Conservation (phyloP, 805 yeast genomes). For the Lipomyces sp. region DNA sequence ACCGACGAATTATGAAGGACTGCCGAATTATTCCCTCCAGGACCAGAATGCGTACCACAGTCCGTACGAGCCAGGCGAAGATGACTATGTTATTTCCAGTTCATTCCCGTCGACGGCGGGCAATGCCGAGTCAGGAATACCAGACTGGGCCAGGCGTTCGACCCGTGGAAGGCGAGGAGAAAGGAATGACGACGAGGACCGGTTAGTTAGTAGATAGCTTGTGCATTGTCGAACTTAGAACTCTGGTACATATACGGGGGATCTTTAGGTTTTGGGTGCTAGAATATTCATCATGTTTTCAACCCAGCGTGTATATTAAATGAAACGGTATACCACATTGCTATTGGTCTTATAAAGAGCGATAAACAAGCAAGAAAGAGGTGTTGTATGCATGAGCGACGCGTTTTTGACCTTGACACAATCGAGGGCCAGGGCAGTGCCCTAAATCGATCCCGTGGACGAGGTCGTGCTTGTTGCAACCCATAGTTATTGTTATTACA, state of each 20-base stretch:
- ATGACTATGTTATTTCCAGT: not conserved
- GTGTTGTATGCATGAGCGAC: too few relatives aligned
- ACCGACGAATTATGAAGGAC: not conserved
- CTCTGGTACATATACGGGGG: not conserved
- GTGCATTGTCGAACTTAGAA: not conserved
- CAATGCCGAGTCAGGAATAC: not conserved
- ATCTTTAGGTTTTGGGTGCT: not conserved
- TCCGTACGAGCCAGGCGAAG: slow-evolving; percentile 6
- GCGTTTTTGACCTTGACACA: too few relatives aligned
- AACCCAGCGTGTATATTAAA: too few relatives aligned
- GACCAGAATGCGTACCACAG: not conserved
- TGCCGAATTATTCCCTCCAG: not conserved
- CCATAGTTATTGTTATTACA: too few relatives aligned
- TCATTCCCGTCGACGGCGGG: slow-evolving; percentile 8
- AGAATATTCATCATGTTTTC: not conserved
- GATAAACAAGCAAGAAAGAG: too few relatives aligned
- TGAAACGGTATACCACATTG: too few relatives aligned
- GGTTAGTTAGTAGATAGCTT: not conserved
- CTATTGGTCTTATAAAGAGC: too few relatives aligned
- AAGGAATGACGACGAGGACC: not conserved
- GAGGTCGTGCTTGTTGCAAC: too few relatives aligned
- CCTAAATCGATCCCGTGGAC: too few relatives aligned
- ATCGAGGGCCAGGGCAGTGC: too few relatives aligned
- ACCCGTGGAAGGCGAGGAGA: not conserved
- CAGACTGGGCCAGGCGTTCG: not conserved